Base-by-base conservation (phyloP, 23 red algal species). In the Chondrus crispus region DNA sequence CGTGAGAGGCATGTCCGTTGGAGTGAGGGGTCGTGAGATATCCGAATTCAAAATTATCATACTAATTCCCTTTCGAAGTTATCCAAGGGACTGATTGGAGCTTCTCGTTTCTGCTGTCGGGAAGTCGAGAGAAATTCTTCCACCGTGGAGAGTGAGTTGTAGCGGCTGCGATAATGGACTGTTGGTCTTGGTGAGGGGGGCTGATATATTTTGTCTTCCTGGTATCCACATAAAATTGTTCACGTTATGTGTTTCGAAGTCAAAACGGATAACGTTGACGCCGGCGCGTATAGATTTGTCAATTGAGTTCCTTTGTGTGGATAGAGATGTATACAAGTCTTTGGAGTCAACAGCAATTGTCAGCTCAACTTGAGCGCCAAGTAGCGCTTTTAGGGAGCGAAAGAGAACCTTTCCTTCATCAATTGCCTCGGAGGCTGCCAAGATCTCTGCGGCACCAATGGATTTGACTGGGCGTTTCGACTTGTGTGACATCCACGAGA, bases 151-250 rank as follows among this genome's bases (percentile, higher is more conserved):
- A 39, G 1, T 77, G n/a, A 46, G 71, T 37, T 42, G 71, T 48
- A 77, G 71, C n/a, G 71, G n/a, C 38, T 1, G 26, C 9, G 1
- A 1, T 1, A 77, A 1, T 11, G 44, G 26, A 1, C 71, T 77
- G 43, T 77, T 1, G 26, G 26, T 77, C 71, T 77, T 77, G 1
- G 71, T 77, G 43, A 42, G 38, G 1, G 44, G 71, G 38, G 32
- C 71, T 39, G 71, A n/a, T 37, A 77, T 14, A 37, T 1, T 77
- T 1, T n/a, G 22, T 24, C 26, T 12, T n/a, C 71, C 1, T 16
- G 71, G 71, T 35, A 77, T 77, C 71, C 71, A 77, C 38, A 38
- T 26, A 47, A 46, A 39, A n/a, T 77, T 48, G 38, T 77, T 38
- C 22, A 77, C 71, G 44, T 1, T 22, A 42, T 38, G 26, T 26